Evolutionary conservation across 2,329 filamentous ascomycete genomes (phyloP).

Genomic region (Trichoderma brevicompactum): DNA sequence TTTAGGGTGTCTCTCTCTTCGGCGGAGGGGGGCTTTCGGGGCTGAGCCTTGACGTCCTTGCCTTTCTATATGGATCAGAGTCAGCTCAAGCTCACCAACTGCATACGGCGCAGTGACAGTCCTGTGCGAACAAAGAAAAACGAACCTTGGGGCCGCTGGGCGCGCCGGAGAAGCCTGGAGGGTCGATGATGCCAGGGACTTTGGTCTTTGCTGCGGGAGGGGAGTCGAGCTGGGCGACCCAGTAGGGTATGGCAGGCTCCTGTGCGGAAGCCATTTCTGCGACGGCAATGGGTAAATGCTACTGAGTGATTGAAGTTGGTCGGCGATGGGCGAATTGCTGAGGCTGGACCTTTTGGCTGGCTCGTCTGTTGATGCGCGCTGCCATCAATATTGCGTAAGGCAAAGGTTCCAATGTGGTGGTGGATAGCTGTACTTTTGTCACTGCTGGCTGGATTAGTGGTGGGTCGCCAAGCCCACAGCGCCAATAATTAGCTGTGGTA

Average conservation of each 20-base stretch:
- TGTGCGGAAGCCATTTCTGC: slow-evolving; percentile 17
- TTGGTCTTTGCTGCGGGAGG: slow-evolving; percentile 70
- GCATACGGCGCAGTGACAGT: too few relatives aligned
- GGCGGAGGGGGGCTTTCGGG: slow-evolving; percentile 69
- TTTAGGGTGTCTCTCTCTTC: slow-evolving; percentile 95
- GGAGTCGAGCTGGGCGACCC: slow-evolving; percentile 80
- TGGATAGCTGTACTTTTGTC: slow-evolving; percentile 1
- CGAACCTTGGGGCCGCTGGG: slow-evolving; percentile 61
- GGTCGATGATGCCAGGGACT: slow-evolving; percentile 73
- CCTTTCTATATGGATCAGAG: slow-evolving; percentile 48
- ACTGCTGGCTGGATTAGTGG: background rate
- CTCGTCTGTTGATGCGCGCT: background rate
- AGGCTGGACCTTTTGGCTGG: background rate
- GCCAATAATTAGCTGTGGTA: background rate
- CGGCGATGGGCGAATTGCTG: background rate
- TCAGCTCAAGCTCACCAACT: slow-evolving; percentile 9
- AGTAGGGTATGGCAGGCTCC: slow-evolving; percentile 62
- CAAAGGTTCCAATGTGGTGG: too few relatives aligned
- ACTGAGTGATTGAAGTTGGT: too few relatives aligned
- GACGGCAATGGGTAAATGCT: background rate
- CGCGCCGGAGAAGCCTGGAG: slow-evolving; percentile 76
- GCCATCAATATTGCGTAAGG: slow-evolving; percentile 12
- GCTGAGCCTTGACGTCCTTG: slow-evolving; percentile 54
- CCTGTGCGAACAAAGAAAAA: too few relatives aligned
- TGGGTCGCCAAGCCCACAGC: slow-evolving; percentile 21